Percentiles rank a stretch among this genome's conserved stretches.
Evolutionary conservation across 1,284 basidiomycete genomes (phyloP).

Genomic region (Phylloboletellus chloephorus): DNA sequence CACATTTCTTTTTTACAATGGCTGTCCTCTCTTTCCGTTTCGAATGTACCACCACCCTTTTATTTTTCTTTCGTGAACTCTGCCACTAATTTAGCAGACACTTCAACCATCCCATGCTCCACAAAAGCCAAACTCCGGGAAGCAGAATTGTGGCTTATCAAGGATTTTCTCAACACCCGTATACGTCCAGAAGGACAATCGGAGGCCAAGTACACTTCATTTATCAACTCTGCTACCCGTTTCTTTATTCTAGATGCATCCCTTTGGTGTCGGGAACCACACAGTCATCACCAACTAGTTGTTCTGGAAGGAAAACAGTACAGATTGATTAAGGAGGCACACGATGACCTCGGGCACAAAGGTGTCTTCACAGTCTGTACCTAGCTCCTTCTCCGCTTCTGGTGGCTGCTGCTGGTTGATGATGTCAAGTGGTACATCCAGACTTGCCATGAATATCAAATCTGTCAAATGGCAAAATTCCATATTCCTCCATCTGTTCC

Average conservation of each 20-base stretch:
- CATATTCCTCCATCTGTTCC: conserved; percentile 30
- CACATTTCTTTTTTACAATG: too few species aligned
- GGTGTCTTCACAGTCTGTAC: conserved; percentile 15
- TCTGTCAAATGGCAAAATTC: background rate
- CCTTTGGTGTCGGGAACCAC: background rate
- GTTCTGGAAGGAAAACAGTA: background rate
- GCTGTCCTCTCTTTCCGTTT: too few species aligned
- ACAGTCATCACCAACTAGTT: background rate
- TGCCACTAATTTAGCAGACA: too few species aligned
- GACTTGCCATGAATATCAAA: conserved; percentile 15
- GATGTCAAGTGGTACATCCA: conserved; percentile 22
- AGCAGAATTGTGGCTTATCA: too few species aligned
- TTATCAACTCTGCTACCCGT: background rate
- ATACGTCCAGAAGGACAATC: background rate
- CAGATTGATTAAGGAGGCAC: conserved; percentile 16
- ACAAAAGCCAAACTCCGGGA: too few species aligned
- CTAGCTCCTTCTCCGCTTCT: conserved; percentile 22
- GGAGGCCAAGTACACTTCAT: background rate
- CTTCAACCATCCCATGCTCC: too few species aligned
- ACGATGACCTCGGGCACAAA: conserved; percentile 29
- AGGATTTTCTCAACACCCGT: background rate
- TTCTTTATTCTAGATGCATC: background rate
- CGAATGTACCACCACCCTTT: too few species aligned
- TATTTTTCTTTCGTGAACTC: too few species aligned
- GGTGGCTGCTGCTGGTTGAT: conserved; percentile 28